Base-by-base conservation (phyloP, 2,329 filamentous ascomycete genomes). In the Pseudofabraea citricarpa region DNA sequence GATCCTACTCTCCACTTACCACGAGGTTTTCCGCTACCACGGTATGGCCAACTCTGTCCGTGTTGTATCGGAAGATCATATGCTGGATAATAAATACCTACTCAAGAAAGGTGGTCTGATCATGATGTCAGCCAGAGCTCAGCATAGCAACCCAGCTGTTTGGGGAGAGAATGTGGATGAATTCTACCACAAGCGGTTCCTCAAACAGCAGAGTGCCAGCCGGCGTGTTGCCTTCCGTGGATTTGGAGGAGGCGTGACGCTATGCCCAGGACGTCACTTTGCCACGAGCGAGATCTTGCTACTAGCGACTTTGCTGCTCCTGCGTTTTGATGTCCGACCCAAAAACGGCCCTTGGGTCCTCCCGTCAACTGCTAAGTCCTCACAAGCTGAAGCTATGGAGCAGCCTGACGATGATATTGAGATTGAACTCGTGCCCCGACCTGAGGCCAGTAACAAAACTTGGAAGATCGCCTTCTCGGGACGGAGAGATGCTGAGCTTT, bases 1-100 rank as follows among this genome's bases (percentile, higher is more conserved):
- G 2, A 56, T 68, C 1, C 47, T 73, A 4, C 45, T 64, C 3
- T 69, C 68, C 6, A 60, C 62, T 3, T 63, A 66, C 31, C 62
- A 71, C 38, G 70, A 73, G 47, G 61, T 61, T 2, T 58, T 72
- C 7, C 64, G 70, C 3, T 57, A 59, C 37, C 56, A 61, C 35
- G 62, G 61, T 19, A 64, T 64, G 21, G 65, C 65, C 3, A 60
- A 62, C 26, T 67, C 64, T 2, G 24, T 57, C 35, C 61, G 67
- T 13, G 45, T 61, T 33, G 64, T 67, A 3, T 56, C 60, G 38
- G 49, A 66, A 23, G 65, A 69, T 37, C 60, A 56, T 2, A 41
- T 59, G 3, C 53, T 69, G 1, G 52, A 58, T 10, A 45, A 55
- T 10, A 44, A 55, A 26, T 67, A 60, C 37, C 53, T 64, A 7